Evolutionary conservation across 495 filamentous ascomycete species (phyloP).

Genomic region (Platismatia glauca): DNA sequence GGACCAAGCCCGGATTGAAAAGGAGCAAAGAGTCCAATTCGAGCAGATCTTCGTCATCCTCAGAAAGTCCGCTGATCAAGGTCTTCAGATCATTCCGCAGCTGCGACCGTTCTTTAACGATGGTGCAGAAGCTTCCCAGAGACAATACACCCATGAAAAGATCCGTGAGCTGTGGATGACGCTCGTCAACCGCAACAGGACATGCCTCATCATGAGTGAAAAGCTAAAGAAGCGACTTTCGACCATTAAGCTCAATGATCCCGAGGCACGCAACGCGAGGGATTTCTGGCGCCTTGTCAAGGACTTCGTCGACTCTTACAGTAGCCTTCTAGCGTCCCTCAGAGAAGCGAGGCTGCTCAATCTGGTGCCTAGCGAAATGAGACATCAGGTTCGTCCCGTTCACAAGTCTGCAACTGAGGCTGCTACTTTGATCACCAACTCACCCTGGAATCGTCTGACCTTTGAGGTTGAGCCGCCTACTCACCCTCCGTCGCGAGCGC

Average conservation of each 20-base stretch:
- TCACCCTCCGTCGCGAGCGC: constrained; percentile 9
- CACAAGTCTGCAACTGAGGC: constrained; percentile 70
- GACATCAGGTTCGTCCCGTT: constrained; percentile 62
- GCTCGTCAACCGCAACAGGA: constrained; percentile 56
- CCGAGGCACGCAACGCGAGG: constrained; percentile 59
- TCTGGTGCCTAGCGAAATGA: constrained; percentile 58
- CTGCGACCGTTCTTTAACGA: constrained; percentile 54
- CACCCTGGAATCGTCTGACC: constrained; percentile 59
- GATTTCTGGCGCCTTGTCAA: constrained; percentile 79
- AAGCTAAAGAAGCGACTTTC: constrained; percentile 60
- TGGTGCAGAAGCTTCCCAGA: constrained; percentile 39
- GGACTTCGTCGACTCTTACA: constrained; percentile 66
- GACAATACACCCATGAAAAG: constrained; percentile 38
- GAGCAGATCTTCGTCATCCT: constrained; percentile 71
- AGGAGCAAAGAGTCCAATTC: constrained; percentile 37
- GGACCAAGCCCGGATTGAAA: constrained; percentile 15
- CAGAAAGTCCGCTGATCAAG: constrained; percentile 54
- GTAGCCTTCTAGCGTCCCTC: constrained; percentile 61
- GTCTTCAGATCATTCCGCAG: constrained; percentile 55
- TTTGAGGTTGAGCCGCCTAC: constrained; percentile 25
- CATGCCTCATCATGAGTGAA: constrained; percentile 57
- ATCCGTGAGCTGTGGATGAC: constrained; percentile 57
- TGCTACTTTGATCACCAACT: constrained; percentile 60
- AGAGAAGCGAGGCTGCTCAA: constrained; percentile 56
- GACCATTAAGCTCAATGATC: constrained; percentile 77